Evolutionary conservation across 2,329 filamentous ascomycete species (phyloP), one percentile per base, ranked within the genome.

Genomic region (Fusarium continuum): DNA sequence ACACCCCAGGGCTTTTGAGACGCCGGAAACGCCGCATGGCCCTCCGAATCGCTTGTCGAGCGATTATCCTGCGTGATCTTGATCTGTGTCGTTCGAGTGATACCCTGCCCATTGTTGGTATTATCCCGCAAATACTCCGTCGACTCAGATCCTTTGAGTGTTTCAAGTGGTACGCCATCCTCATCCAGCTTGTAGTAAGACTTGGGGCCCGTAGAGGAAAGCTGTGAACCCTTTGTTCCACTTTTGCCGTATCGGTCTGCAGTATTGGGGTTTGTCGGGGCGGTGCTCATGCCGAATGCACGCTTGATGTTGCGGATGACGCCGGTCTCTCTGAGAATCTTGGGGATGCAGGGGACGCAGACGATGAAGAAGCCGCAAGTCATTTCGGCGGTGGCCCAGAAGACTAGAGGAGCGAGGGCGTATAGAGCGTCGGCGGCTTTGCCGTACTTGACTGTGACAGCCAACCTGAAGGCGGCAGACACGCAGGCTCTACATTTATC

Each of bases 221-320:
- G 40, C 6, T 52, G 39, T 2, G 48, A 46, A 5, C 29, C 48
- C 5, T 45, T 46, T 10, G 29, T 28, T 1, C 9, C 23, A 3
- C n/a, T 25, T 20, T 45, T 35, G 3, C n/a, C 48, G 20, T 50
- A 50, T n/a, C 28, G 47, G 5, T 50, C 47, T 8, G 8, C n/a
- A 2, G 47, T 32, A 8, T 32, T 44, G 14, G 47, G 38, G 6
- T 34, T 50, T 1, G 48, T 36, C 1, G 51, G 26, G 5, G 45
- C 39, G 17, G 49, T 48, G 11, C 19, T 63, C 47, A 66, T 58
- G 28, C 69, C 69, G 2, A 69, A 56, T 2, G 29, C 43, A 7
- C 40, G 60, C 36, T 71, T 70, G 22, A 72, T 50, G 32, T 53
- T 64, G 32, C 51, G 58, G 10, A 58, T 46, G 3, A 67, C 50